These are phyloP conservation scores for Colletotrichum sidae DNA, from an alignment of 2,329 filamentous ascomycete species.

Conservation along the genomic window DNA sequence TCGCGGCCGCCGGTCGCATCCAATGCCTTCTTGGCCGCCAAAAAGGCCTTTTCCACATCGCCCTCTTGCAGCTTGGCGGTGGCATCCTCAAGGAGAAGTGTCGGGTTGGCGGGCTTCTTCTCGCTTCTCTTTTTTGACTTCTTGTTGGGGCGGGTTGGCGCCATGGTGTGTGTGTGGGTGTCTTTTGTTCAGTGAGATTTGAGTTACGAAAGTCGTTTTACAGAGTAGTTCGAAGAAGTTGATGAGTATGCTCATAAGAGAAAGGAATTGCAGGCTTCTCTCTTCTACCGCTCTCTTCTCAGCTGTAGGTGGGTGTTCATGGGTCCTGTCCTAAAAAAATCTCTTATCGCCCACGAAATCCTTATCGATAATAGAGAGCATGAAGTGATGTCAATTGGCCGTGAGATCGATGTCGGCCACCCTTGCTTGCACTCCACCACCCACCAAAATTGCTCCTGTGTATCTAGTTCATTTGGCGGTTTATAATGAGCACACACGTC, in stretches of 20 bases:
- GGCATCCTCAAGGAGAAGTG: conserved; percentile 51
- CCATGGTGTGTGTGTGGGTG: conserved; percentile 46
- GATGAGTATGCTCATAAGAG: not conserved
- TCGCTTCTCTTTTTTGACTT: conserved; percentile 49
- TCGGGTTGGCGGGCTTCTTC: conserved; percentile 40
- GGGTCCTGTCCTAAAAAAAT: conserved; percentile 29
- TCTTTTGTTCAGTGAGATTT: not conserved
- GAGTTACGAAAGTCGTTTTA: no score
- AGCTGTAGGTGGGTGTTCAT: conserved; percentile 18
- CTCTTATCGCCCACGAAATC: conserved; percentile 31
- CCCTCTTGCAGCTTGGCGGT: conserved; percentile 56
- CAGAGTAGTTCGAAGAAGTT: not conserved
- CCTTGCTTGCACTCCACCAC: no score
- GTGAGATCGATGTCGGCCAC: conserved; percentile 12
- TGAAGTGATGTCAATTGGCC: no score
- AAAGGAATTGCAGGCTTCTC: no score
- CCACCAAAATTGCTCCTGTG: no score
- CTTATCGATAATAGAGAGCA: conserved; percentile 33
- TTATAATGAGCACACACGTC: no score
- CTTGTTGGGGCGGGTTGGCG: conserved; percentile 54
- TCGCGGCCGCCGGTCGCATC: conserved; percentile 59
- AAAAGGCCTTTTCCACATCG: conserved; percentile 53
- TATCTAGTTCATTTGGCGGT: no score
- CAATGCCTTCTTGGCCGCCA: conserved; percentile 56
- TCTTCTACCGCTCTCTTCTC: no score